Evolutionary conservation across 2,329 filamentous ascomycete genomes (phyloP).

Genomic region (Fusarium subglutinans): DNA sequence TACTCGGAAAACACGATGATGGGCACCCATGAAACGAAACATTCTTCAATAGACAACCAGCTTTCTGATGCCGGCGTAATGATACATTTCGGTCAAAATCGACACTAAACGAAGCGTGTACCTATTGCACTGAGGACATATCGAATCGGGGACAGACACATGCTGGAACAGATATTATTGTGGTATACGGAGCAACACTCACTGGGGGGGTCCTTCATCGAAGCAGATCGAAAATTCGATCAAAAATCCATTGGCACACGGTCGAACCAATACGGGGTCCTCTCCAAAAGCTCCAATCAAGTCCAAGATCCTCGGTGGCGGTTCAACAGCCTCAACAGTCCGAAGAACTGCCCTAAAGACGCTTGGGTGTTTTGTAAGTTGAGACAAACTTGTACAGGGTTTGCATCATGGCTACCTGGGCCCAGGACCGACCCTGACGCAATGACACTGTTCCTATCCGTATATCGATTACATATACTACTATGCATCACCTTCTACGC

Average conservation of each 20-base stretch:
- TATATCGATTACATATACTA: not conserved
- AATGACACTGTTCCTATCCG: not conserved
- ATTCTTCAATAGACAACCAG: not conserved
- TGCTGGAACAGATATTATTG: not conserved
- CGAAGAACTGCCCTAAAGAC: not conserved
- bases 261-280: not conserved
- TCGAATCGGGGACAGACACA: not conserved
- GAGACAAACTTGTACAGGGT: not conserved
- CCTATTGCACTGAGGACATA: not conserved
- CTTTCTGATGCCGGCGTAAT: not conserved
- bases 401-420: not conserved
- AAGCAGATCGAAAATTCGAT: not conserved
- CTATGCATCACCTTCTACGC: not conserved
- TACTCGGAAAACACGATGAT: not conserved
- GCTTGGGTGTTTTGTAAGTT: not conserved
- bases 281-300: not conserved
- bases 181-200: not conserved
- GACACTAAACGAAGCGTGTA: not conserved
- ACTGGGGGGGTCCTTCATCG: no score
- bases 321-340: not conserved
- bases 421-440: not conserved
- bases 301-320: not conserved
- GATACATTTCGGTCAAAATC: not conserved
- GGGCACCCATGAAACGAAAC: not conserved
- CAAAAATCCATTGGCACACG: not conserved